Evolutionary conservation across 352 stramenopile species (phyloP).

Genomic region (Phytophthora europaea): DNA sequence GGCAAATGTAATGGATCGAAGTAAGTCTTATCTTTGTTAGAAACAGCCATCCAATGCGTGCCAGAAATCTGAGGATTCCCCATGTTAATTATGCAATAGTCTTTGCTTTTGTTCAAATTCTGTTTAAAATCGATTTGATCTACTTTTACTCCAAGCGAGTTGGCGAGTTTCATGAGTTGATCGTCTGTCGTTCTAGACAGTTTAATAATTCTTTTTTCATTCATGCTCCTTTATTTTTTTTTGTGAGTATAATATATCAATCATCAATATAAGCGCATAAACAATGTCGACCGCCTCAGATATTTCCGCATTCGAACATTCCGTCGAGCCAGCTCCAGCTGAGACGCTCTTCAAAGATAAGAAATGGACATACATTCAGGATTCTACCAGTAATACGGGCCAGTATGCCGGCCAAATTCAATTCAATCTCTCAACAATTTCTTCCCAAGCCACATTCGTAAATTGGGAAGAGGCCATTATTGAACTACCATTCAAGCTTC

Average conservation of each 20-base stretch:
- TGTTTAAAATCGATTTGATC: conserved; percentile 10
- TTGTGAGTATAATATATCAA: neutral
- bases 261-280: neutral
- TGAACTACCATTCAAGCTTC: conserved; percentile 12
- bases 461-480: conserved; percentile 19
- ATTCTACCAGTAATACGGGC: neutral
- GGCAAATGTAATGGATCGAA: conserved; percentile 4
- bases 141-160: conserved; percentile 11
- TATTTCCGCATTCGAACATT: conserved; percentile 19
- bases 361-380: conserved; percentile 3
- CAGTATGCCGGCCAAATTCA: conserved; percentile 12
- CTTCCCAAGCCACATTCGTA: conserved; percentile 9
- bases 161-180: conserved; percentile 15
- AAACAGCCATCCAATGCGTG: neutral
- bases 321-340: conserved; percentile 11
- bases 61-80: neutral
- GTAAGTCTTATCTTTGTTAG: neutral
- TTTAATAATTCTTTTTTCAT: neutral
- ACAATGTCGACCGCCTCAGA: conserved; percentile 5
- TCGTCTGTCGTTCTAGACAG: conserved; percentile 13
- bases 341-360: conserved; percentile 12
- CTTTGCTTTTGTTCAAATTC: conserved; percentile 4
- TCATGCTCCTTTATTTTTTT: neutral
- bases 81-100: conserved; percentile 6
- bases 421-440: conserved; percentile 1